Percentiles rank a stretch among this genome's conserved stretches.
Evolutionary conservation across 208 protist genomes (phyloP).

Genomic region (Jaenimonas drosophilae): DNA sequence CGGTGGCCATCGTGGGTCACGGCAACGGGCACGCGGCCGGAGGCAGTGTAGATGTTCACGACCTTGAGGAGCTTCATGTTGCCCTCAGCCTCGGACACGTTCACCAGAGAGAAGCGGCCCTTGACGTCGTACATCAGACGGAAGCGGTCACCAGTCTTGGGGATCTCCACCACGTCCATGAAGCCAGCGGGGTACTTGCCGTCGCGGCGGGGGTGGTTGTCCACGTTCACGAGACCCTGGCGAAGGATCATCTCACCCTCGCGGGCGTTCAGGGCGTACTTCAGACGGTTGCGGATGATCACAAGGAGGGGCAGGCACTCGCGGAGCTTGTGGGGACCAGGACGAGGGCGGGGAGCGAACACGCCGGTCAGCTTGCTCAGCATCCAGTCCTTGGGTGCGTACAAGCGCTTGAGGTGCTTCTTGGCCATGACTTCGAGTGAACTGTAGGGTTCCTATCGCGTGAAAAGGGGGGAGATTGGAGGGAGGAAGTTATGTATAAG

Average conservation of each 20-base stretch:
- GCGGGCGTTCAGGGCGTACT: constrained; percentile 96
- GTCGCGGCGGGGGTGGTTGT: constrained; percentile 96
- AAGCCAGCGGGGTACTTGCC: constrained; percentile 97
- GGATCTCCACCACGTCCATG: constrained; percentile 97
- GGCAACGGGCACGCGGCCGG: constrained; percentile 93
- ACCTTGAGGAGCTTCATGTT: constrained; percentile 97
- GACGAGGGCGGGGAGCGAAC: constrained; percentile 94
- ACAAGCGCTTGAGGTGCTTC: constrained; percentile 99
- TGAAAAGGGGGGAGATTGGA: constrained; percentile 6
- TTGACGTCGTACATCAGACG: constrained; percentile 99
- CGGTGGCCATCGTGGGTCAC: constrained; percentile 99
- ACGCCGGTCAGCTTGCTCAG: constrained; percentile 98
- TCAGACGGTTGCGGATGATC: constrained; percentile 88
- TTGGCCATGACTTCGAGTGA: too few species aligned
- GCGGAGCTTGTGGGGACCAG: constrained; percentile 97
- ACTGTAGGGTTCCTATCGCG: too few species aligned
- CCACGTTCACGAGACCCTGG: constrained; percentile 95
- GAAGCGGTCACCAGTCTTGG: constrained; percentile 98
- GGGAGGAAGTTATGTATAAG: too few species aligned
- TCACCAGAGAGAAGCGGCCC: constrained; percentile 97
- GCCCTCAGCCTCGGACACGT: constrained; percentile 92
- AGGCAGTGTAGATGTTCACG: constrained; percentile 77
- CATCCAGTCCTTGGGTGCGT: constrained; percentile 99
- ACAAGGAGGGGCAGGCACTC: constrained; percentile 80
- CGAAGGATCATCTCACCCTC: constrained; percentile 97